Conservation (phyloP, 2,329 filamentous ascomycete species). For the Zopfia rhizophila region DNA sequence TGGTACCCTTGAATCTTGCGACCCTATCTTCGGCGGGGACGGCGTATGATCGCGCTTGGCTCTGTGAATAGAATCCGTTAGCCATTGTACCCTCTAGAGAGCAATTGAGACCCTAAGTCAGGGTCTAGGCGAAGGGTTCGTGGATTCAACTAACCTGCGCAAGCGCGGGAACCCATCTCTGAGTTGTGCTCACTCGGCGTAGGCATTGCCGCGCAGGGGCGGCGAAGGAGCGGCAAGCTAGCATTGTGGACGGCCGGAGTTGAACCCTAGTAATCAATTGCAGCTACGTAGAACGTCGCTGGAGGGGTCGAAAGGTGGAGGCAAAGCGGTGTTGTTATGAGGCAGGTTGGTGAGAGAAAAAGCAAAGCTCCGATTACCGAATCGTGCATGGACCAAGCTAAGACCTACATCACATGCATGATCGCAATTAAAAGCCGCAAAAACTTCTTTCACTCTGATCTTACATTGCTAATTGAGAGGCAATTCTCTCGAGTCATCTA, state of each 20-base stretch:
- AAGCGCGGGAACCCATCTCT: slow-evolving; percentile 59
- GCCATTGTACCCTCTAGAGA: slow-evolving; percentile 1
- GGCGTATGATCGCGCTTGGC: slow-evolving; percentile 64
- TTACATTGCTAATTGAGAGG: no score
- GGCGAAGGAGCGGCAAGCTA: slow-evolving; percentile 82
- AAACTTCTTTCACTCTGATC: not conserved
- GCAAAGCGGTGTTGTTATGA: slow-evolving; percentile 5
- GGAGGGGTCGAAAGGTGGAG: slow-evolving; percentile 13
- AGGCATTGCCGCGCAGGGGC: slow-evolving; percentile 82
- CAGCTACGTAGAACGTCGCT: slow-evolving; percentile 41
- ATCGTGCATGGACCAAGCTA: slow-evolving; percentile 14
- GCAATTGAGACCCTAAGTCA: slow-evolving; percentile 8
- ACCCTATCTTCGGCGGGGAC: slow-evolving; percentile 72
- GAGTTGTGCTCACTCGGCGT: slow-evolving; percentile 67
- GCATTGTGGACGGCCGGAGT: slow-evolving; percentile 70
- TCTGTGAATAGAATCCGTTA: slow-evolving; percentile 24
- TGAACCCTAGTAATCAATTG: slow-evolving; percentile 41
- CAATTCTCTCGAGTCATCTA: no score
- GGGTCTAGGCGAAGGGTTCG: slow-evolving; percentile 5
- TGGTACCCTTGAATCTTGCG: slow-evolving; percentile 92
- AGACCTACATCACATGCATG: not conserved
- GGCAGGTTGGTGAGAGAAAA: slow-evolving; percentile 9
- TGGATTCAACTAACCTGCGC: slow-evolving; percentile 64
- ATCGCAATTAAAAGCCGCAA: not conserved
- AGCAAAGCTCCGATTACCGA: slow-evolving; percentile 24